Percentiles rank a stretch among this genome's conserved stretches.
These are phyloP conservation scores for Sclerotinia nivalis DNA, from an alignment of 2,329 filamentous ascomycete genomes.

Conservation along the genomic window DNA sequence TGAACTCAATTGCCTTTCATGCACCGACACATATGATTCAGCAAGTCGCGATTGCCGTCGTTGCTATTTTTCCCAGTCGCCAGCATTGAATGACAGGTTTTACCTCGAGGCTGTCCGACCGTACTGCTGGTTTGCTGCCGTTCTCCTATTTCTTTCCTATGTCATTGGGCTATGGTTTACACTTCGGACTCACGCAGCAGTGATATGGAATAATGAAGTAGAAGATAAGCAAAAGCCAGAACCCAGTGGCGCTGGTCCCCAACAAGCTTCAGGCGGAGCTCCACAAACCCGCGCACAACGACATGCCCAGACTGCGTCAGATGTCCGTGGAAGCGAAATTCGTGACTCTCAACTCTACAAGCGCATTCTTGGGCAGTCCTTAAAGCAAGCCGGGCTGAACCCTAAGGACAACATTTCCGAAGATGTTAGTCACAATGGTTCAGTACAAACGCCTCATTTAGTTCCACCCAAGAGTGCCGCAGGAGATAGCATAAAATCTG, in stretches of 20 bases:
- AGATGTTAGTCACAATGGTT: constrained; percentile 45
- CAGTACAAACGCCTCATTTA: constrained; percentile 62
- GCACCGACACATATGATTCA: constrained; percentile 49
- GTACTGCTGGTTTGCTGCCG: constrained; percentile 86
- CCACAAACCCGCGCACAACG: constrained; percentile 34
- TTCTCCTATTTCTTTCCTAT: constrained; percentile 87
- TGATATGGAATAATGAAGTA: constrained; percentile 89
- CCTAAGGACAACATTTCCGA: constrained; percentile 49
- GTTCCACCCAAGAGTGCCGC: constrained; percentile 68
- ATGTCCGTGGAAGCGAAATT: constrained; percentile 57
- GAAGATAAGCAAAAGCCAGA: constrained; percentile 74
- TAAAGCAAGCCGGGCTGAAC: constrained; percentile 76
- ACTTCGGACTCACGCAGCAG: constrained; percentile 88
- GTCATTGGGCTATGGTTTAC: constrained; percentile 95
- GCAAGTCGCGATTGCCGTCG: constrained; percentile 74
- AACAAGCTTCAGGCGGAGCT: constrained; percentile 31
- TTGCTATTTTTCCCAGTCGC: constrained; percentile 90
- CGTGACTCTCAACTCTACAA: constrained; percentile 90
- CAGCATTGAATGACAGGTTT: constrained; percentile 82
- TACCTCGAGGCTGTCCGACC: constrained; percentile 88
- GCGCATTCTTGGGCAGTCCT: constrained; percentile 84
- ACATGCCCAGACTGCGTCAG: constrained; percentile 29
- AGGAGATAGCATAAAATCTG: constrained; percentile 48
- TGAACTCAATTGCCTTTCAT: constrained; percentile 81
- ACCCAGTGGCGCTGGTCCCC: constrained; percentile 40